Conservation (phyloP, 2,329 filamentous ascomycete species). For the Clarireedia monteithiana region DNA sequence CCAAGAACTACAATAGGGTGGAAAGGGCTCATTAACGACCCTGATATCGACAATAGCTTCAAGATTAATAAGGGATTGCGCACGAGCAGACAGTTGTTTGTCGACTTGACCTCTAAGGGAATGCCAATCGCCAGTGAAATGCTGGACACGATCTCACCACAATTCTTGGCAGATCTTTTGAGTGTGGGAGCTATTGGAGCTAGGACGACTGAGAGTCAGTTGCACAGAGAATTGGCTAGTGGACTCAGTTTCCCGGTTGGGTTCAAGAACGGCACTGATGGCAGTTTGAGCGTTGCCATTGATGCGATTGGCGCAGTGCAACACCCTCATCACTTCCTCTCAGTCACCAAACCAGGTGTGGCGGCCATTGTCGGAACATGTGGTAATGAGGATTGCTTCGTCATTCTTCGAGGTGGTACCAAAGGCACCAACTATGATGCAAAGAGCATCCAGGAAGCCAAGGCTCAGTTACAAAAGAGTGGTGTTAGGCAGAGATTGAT, state of each 20-base stretch:
- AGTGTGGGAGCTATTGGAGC: conserved; percentile 91
- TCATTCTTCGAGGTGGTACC: conserved; percentile 87
- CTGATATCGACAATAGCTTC: conserved; percentile 96
- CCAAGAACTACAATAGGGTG: conserved; percentile 95
- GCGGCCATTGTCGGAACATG: conserved; percentile 91
- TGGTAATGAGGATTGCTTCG: conserved; percentile 95
- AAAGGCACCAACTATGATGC: conserved; percentile 92
- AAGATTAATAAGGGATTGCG: conserved; percentile 97
- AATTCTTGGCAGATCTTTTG: conserved; percentile 89
- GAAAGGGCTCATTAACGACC: conserved; percentile 98
- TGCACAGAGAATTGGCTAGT: conserved; percentile 89
- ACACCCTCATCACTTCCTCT: conserved; percentile 93
- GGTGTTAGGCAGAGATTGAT: conserved; percentile 73
- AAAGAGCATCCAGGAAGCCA: conserved; percentile 74
- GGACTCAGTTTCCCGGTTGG: conserved; percentile 95
- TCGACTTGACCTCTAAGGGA: conserved; percentile 82
- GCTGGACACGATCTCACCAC: conserved; percentile 95
- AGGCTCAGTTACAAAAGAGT: conserved; percentile 68
- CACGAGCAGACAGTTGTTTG: conserved; percentile 80
- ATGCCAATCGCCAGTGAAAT: conserved; percentile 98
- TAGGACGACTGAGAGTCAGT: conserved; percentile 91
- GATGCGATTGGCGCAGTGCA: conserved; percentile 91
- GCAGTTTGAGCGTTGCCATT: conserved; percentile 78
- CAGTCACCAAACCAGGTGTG: conserved; percentile 91
- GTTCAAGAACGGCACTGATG: conserved; percentile 99